Percentiles rank a stretch among this genome's conserved stretches.
Conservation (phyloP, 257 asterid species). For the Solanum sejunctum region DNA sequence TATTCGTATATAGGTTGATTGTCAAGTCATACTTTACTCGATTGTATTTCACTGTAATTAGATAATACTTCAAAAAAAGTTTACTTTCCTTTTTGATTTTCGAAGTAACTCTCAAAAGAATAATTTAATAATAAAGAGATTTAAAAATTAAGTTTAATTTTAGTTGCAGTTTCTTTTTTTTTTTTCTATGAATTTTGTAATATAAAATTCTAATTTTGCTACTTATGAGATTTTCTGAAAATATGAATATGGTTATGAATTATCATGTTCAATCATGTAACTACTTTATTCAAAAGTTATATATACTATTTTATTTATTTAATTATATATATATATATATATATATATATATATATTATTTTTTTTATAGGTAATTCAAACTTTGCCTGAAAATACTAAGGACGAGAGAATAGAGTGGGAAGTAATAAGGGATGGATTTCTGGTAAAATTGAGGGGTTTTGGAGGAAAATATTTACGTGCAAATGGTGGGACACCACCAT, state of each 20-base stretch:
- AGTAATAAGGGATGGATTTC: constrained; percentile 78
- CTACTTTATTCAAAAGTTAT: neutral
- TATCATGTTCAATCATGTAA: neutral
- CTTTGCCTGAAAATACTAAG: constrained; percentile 22
- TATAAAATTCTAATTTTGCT: neutral
- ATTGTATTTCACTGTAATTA: too few species aligned
- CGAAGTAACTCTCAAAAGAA: neutral
- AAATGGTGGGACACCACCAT: constrained; percentile 94
- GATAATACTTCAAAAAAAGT: too few species aligned
- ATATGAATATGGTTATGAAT: neutral
- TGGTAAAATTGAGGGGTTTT: constrained; percentile 43
- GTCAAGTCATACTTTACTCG: neutral
- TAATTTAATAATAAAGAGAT: neutral
- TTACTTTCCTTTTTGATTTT: too few species aligned
- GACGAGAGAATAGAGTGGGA: constrained; percentile 54
- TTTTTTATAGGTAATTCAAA: constrained; percentile 9
- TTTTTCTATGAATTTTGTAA: neutral
- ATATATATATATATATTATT: too few species aligned
- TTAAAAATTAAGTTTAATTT: neutral
- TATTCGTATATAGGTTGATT: too few species aligned
- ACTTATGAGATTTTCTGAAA: neutral
- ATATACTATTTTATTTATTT: neutral
- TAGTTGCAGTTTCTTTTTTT: neutral
- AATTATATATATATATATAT: neutral
- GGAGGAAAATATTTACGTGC: constrained; percentile 69